Evolutionary conservation across 2,329 filamentous ascomycete genomes (phyloP).

Genomic region (Penicillium sclerotiorum): DNA sequence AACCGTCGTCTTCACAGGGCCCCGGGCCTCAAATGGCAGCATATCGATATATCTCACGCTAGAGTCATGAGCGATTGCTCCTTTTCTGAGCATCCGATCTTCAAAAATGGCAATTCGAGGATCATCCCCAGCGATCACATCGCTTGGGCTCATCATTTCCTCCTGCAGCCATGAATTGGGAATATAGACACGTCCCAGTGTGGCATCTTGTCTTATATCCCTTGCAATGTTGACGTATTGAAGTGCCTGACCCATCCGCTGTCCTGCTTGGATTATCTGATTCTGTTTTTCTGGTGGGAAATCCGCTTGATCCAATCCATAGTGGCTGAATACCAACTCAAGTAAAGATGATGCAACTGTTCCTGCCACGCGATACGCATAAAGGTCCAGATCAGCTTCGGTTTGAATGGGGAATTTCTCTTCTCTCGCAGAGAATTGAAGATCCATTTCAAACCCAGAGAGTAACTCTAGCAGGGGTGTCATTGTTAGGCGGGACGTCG

Average conservation of each 20-base stretch:
- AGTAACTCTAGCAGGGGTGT: background rate
- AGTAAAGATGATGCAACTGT: conserved; percentile 72
- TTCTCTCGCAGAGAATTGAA: conserved; percentile 48
- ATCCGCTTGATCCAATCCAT: background rate
- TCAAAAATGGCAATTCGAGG: background rate
- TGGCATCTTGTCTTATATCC: conserved; percentile 69
- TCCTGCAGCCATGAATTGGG: conserved; percentile 66
- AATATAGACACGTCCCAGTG: conserved; percentile 68
- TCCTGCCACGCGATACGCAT: conserved; percentile 69
- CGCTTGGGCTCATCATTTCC: conserved; percentile 46
- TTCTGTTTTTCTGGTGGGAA: background rate
- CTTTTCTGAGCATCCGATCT: conserved; percentile 3
- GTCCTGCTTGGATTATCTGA: conserved; percentile 34
- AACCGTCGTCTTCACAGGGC: conserved; percentile 68
- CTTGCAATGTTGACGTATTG: conserved; percentile 78
- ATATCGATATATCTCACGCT: background rate
- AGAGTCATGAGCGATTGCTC: conserved; percentile 55
- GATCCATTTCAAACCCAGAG: conserved; percentile 1
- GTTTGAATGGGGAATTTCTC: conserved; percentile 58
- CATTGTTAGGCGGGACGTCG: background rate
- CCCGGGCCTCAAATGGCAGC: conserved; percentile 62
- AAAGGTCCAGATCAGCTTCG: conserved; percentile 62
- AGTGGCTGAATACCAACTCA: conserved; percentile 65
- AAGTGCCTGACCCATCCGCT: conserved; percentile 69
- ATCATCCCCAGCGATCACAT: conserved; percentile 13